A percentile compares a stretch with the other conserved stretches of the same genome.
These are phyloP conservation scores for Fusarium heterosporum DNA, from an alignment of 2,329 filamentous ascomycete species.

Conservation along the genomic window DNA sequence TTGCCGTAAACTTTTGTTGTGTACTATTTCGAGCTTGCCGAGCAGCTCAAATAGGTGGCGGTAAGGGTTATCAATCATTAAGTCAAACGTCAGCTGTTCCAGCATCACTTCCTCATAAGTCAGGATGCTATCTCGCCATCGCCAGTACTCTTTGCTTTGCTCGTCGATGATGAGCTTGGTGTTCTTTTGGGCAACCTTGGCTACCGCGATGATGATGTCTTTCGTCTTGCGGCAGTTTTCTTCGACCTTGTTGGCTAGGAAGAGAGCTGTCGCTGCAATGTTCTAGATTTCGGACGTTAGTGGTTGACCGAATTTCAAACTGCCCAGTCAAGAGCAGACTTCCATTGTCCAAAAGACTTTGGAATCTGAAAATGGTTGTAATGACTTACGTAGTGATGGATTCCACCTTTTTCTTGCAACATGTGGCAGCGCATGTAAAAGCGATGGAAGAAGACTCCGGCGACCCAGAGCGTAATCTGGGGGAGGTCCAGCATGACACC, in stretches of 20 bases:
- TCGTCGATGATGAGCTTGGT: constrained; percentile 90
- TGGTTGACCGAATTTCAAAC: constrained; percentile 1
- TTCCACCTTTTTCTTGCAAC: constrained; percentile 78
- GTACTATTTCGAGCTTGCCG: constrained; percentile 76
- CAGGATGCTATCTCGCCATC: constrained; percentile 94
- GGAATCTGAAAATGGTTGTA: neutral
- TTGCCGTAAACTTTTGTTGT: constrained; percentile 85
- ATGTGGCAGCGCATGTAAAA: constrained; percentile 94
- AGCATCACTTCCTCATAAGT: constrained; percentile 93
- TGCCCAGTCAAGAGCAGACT: constrained; percentile 1
- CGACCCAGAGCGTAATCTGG: constrained; percentile 91
- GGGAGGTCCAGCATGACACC: constrained; percentile 93
- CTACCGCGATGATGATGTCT: constrained; percentile 92
- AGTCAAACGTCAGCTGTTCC: constrained; percentile 91
- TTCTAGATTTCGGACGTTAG: constrained; percentile 60
- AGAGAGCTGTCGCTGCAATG: constrained; percentile 90
- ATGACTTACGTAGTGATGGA: constrained; percentile 86
- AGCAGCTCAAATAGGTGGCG: constrained; percentile 85
- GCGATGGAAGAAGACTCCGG: constrained; percentile 93
- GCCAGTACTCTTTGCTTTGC: constrained; percentile 98
- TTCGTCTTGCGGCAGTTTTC: constrained; percentile 97
- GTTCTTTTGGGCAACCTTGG: constrained; percentile 95
- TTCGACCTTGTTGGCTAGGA: constrained; percentile 96
- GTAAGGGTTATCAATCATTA: constrained; percentile 91
- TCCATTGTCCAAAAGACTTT: neutral